Evolutionary conservation across 1,139 yeast genomes (phyloP), one percentile per base, ranked within the genome.

Genomic region (Wickerhamomyces sp.): DNA sequence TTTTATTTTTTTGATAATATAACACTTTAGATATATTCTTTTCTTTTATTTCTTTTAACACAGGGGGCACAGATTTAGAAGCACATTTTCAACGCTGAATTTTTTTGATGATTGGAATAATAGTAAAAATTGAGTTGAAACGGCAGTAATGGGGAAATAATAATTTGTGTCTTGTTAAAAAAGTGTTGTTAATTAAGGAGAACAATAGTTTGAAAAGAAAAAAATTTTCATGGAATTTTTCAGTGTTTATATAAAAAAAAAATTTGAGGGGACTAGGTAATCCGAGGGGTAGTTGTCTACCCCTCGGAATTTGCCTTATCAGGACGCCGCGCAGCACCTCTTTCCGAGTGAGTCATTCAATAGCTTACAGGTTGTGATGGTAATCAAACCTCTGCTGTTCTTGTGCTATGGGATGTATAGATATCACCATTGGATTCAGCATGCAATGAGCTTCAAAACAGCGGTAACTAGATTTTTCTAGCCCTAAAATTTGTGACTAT

Each of bases 61-160:
- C 13, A 29, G 31, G 31, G 44, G 46, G 50, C 38, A 30, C 39
- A 11, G 36, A 39, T 45, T 49, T 50, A 49, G 45, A 45, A 46
- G 43, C 52, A 50, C 54, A 50, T 50, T 36, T 45, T 48, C 23
- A 43, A 41, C 38, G 41, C 39, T 37, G 37, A 34, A 31, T n/a
- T 32, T 34, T 31, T 36, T 38, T 11, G 31, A 5, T 29, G 14
- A 36, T 29, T 40, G 27, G 26, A 26, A 14, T 32, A 32, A 26
- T 37, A 18, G 26, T 37, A 30, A 23, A 38, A 37, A 37, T 44
- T n/a, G 13, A 15, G 36, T 14, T 35, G 33, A 34, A 18, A 35
- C 35, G 31, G 48, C 34, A 40, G 43, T 27, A 40, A 40, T 38
- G 27, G 42, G 44, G 32, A 34, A 41, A 31, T 23, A 26, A 35